Evolutionary conservation across 164 flowering plant species (phyloP).

Genomic region (Macadamia integrifolia): DNA sequence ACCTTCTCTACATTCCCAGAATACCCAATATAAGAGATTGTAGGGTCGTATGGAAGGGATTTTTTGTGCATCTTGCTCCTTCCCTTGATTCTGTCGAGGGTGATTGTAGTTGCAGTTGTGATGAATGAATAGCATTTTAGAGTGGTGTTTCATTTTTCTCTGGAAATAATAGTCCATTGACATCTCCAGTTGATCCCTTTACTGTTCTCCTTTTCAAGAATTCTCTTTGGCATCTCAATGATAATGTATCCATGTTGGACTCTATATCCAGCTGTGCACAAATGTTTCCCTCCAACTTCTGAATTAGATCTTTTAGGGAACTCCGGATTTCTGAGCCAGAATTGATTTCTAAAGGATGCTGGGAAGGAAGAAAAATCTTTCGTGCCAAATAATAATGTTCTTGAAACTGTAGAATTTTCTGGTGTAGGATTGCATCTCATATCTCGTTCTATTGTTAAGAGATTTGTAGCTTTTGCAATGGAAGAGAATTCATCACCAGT

Average conservation of each 20-base stretch:
- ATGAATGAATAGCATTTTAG: too few species aligned
- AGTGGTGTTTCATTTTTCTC: slow-evolving; percentile 34
- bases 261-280: slow-evolving; percentile 14
- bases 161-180: slow-evolving; percentile 12
- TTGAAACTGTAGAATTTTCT: slow-evolving; percentile 23
- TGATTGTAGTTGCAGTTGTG: slow-evolving; percentile 46
- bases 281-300: slow-evolving; percentile 16
- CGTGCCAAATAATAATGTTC: slow-evolving; percentile 30
- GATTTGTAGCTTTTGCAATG: slow-evolving; percentile 12
- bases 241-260: slow-evolving; percentile 14
- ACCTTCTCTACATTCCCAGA: slow-evolving; percentile 29
- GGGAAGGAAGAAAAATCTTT: slow-evolving; percentile 30
- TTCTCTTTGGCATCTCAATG: slow-evolving; percentile 17
- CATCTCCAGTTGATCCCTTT: slow-evolving; percentile 21
- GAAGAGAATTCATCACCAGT: slow-evolving; percentile 23
- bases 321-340: slow-evolving; percentile 27
- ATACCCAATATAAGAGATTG: slow-evolving; percentile 26
- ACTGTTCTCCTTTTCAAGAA: slow-evolving; percentile 20
- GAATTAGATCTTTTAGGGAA: slow-evolving; percentile 20
- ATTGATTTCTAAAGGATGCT: slow-evolving; percentile 31
- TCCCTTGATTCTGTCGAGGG: slow-evolving; percentile 81
- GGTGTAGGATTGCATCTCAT: slow-evolving; percentile 23
- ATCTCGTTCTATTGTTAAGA: slow-evolving; percentile 19
- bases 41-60: slow-evolving; percentile 33
- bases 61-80: slow-evolving; percentile 55